Evolutionary conservation across 805 yeast genomes (phyloP), one percentile per base, ranked within the genome.

Genomic region (Metschnikowia lochheadii): DNA sequence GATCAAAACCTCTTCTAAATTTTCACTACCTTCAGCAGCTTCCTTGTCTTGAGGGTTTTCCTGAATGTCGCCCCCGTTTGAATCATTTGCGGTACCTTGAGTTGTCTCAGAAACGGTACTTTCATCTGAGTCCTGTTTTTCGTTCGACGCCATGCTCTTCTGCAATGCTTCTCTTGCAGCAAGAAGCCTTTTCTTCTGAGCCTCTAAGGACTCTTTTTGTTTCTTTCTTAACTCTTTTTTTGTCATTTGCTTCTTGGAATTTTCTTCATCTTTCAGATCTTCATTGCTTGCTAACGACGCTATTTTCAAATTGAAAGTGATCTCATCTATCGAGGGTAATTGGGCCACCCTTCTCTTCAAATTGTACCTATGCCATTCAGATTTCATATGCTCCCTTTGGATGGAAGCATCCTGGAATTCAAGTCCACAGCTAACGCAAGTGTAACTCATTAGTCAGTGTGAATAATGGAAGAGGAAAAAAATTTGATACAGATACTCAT

Each of bases 141-240:
- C 48, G 26, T 46, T 42, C 31, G 31, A 33, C 18, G n/a, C 18
- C 36, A 32, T 34, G 34, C 52, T 33, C 40, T 53, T 57, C 21
- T 55, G 56, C 14, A 58, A 56, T 37, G 58, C 61, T 18, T 49
- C 61, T 37, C 56, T 56, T 20, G 59, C 64, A 15, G 56, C 55
- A 6, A 80, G 65, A 26, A 80, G 68, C 52, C 74, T 70, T 47
- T 70, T 69, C 62, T 76, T 79, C 63, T 77, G 77, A 53, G 73
- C 80, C 17, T 70, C 62, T 31, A 80, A 61, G 3, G 71, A 80
- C 56, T 78, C 83, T 56, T 74, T 78, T 41, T 78, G 79, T 55
- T 67, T 72, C 55, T 76, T 70, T 60, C 83, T 72, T 49, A 67
- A 68, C 50, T 79, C 83, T 52, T 77, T 79, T 66, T 79, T 79